Evolutionary conservation across 306 rosid genomes (phyloP), one percentile per base, ranked within the genome.

Genomic region (Begonia loranthoides): DNA sequence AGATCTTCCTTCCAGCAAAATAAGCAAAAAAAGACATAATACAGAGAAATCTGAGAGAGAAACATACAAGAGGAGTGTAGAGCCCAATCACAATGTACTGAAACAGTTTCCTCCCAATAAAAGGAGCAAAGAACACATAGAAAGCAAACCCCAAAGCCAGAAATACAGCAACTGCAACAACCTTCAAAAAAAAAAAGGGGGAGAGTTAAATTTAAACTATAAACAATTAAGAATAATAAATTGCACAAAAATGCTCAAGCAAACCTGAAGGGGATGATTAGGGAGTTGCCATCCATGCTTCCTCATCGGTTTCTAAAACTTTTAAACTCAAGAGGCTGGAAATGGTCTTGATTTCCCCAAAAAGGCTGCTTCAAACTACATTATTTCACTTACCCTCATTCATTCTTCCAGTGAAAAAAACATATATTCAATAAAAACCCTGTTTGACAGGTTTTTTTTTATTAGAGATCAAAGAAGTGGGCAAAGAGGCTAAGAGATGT

Each of bases 211-310:
- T 49, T 17, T 14, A 47, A 17, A 45, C 9, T 8, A 28, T 28
- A 62, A 52, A 39, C 15, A 43, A 43, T 43, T 10, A 4, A 10
- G 13, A 43, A 43, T 43, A 6, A 43, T 43, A 3, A 43, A 16
- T 22, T 54, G 9, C 36, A 28, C 36, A 5, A 28, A 28, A 28
- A 2, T 28, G 36, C 36, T 28, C 36, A 28, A 28, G 36, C 36
- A 4, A 28, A 89, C 97, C 95, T 90, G 97, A 7, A 90, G 95
- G 56, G 95, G 97, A 66, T 90, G 97, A 52, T 85, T 82, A 39
- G 97, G 97, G 56, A 85, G 90, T 66, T 85, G 81, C 97, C 97
- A 90, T 54, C 97, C 97, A 60, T 85, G 58, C 83, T 80, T 90
- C 80, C 95, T 85, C 97, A 90, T 90, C 59, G 77, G 82, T 60